These are phyloP conservation scores for Amphirosellinia nigrospora DNA, from an alignment of 495 filamentous ascomycete genomes.

Conservation along the genomic window DNA sequence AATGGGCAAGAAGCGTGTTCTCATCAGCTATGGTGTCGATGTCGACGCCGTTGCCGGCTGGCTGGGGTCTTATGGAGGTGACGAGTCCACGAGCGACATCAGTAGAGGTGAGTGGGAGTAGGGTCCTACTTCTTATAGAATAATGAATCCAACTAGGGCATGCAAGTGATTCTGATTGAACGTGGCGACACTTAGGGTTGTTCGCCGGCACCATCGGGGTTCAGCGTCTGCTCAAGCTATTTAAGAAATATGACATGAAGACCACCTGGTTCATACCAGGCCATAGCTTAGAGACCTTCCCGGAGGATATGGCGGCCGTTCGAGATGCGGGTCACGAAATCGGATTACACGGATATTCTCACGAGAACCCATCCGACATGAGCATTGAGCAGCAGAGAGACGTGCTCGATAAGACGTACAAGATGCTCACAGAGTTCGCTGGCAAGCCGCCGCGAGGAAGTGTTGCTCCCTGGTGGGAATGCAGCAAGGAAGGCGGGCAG, in stretches of 20 bases:
- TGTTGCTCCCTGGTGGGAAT: conserved; percentile 74
- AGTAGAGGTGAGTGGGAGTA: conserved; percentile 44
- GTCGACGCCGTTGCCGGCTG: conserved; percentile 52
- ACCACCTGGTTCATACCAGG: conserved; percentile 86
- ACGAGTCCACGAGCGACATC: conserved; percentile 53
- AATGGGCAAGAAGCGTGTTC: conserved; percentile 66
- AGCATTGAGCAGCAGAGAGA: conserved; percentile 75
- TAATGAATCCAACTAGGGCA: neutral
- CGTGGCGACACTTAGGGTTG: conserved; percentile 55
- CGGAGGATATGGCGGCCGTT: conserved; percentile 74
- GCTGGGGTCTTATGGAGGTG: conserved; percentile 32
- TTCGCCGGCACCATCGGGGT: conserved; percentile 78
- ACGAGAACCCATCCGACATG: conserved; percentile 79
- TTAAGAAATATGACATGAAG: conserved; percentile 82
- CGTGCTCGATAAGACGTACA: conserved; percentile 78
- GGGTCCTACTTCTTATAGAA: neutral
- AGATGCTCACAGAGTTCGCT: conserved; percentile 72
- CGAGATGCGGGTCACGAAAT: conserved; percentile 81
- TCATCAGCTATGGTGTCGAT: conserved; percentile 41
- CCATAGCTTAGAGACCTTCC: conserved; percentile 79
- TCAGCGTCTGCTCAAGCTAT: conserved; percentile 73
- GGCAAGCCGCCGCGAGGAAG: conserved; percentile 75
- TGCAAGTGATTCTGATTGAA: conserved; percentile 33
- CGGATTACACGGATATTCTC: conserved; percentile 75
- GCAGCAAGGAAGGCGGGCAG: conserved; percentile 68